Percentiles rank a stretch among this genome's conserved stretches.
phyloP scores from a whole-genome alignment of 768 basidiomycete species.

The Lanmaoa pseudosensibilis region DNA sequence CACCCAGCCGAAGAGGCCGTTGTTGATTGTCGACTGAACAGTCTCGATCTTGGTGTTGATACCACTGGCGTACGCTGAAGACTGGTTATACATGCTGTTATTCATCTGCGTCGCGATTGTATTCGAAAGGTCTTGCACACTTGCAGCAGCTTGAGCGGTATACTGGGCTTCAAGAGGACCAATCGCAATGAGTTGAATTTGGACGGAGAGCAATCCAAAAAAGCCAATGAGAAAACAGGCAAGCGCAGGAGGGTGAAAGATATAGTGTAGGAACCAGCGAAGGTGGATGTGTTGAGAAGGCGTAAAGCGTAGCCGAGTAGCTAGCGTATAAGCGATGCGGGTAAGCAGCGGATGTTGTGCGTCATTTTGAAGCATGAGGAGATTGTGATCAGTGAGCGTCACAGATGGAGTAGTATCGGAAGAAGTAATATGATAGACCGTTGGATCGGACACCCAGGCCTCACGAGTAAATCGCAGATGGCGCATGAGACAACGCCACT shows the following conservation, averaged over 20 bases:
- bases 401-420: slow-evolving; percentile 47
- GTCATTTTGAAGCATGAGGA: slow-evolving; percentile 71
- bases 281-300: slow-evolving; percentile 66
- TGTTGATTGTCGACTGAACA: slow-evolving; percentile 77
- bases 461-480: slow-evolving; percentile 71
- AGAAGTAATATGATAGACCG: slow-evolving; percentile 42
- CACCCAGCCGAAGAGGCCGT: slow-evolving; percentile 93
- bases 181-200: slow-evolving; percentile 83
- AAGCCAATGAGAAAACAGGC: slow-evolving; percentile 92
- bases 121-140: slow-evolving; percentile 64
- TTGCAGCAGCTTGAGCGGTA: slow-evolving; percentile 55
- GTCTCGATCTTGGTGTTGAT: slow-evolving; percentile 71
- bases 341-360: slow-evolving; percentile 73
- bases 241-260: slow-evolving; percentile 89
- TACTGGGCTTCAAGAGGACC: slow-evolving; percentile 71
- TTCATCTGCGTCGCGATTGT: slow-evolving; percentile 78
- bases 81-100: slow-evolving; percentile 79
- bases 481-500: slow-evolving; percentile 69
- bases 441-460: slow-evolving; percentile 76
- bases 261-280: slow-evolving; percentile 88
- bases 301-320: slow-evolving; percentile 51
- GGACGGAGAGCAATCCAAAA: slow-evolving; percentile 81
- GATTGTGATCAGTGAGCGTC: slow-evolving; percentile 69
- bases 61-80: slow-evolving; percentile 69
- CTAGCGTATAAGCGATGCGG: slow-evolving; percentile 56